Base-by-base conservation (phyloP, 2,329 filamentous ascomycete genomes). In the Decorospora gaudefroyi region DNA sequence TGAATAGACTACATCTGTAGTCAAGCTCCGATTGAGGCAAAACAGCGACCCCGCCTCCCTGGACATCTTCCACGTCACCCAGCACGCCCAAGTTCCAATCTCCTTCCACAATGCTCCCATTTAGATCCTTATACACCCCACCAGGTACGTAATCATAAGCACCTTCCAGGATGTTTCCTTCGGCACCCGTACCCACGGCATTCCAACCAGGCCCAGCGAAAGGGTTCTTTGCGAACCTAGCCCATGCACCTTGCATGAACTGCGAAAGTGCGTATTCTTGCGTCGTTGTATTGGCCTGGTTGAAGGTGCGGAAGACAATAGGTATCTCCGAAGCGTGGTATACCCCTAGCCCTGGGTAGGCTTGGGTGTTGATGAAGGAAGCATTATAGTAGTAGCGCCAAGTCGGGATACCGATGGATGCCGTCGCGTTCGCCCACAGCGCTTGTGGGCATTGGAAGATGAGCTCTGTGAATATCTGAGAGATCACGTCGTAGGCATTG, bases 341-440 rank as follows among this genome's bases (percentile, higher is more conserved):
- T 0, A 44, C 59, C 16, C 60, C 58, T 0, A 52, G 40, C 13
- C 48, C 27, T 2, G 46, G 34, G 18, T 43, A 50, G 2, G 35
- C 35, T 27, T 55, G 58, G 1, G 54, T 55, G 13, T 65, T 65
- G 6, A 45, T 19, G 34, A 65, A 67, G 1, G 57, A 55, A 6
- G 64, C 61, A 42, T 67, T 68, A 50, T 59, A 67, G 44, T 55
- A 53, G 36, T 61, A 64, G 17, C 62, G 57, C 60, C 59, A 65
- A 2, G 57, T 51, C 3, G 60, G 57, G 1, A 61, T 58, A 2
- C 59, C 57, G 3, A 49, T 43, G 1, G 46, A 42, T 2, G 60
- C 54, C 3, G 57, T 55, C 3, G 61, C 61, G 11, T 62, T 59
- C 6, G 59, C 53, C 42, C 56, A 59, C 2, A 61, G 45, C 4